phyloP scores from a whole-genome alignment of 2,329 filamentous ascomycete species.

The Graphium sp. region DNA sequence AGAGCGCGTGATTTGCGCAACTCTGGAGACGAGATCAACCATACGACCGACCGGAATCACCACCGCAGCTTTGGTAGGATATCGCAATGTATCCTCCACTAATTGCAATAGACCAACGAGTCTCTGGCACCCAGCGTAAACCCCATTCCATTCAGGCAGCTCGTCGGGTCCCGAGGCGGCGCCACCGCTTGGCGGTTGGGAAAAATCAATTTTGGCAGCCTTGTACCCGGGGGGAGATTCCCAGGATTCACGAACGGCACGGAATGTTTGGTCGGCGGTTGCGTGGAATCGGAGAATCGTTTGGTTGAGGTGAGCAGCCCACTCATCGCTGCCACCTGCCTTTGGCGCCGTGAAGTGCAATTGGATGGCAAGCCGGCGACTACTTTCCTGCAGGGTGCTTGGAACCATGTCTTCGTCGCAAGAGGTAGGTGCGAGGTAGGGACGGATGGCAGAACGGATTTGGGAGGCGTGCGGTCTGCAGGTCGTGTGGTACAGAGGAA shows the following conservation, averaged over 20 bases:
- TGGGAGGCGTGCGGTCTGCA: constrained; percentile 62
- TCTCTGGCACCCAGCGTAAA: constrained; percentile 57
- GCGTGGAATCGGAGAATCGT: constrained; percentile 49
- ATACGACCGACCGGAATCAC: constrained; percentile 50
- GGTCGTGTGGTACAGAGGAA: constrained; percentile 70
- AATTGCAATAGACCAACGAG: constrained; percentile 48
- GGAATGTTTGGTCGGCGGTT: constrained; percentile 61
- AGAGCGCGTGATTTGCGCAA: constrained; percentile 48
- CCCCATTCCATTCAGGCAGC: constrained; percentile 55
- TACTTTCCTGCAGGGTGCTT: constrained; percentile 32
- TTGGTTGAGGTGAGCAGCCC: constrained; percentile 48
- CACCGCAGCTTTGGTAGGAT: constrained; percentile 47
- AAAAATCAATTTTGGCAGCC: constrained; percentile 22
- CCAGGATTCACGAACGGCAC: constrained; percentile 69
- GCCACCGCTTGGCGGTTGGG: constrained; percentile 29
- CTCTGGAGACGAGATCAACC: constrained; percentile 50
- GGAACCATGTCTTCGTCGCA: constrained; percentile 31
- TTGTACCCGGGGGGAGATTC: constrained; percentile 42
- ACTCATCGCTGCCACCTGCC: constrained; percentile 60
- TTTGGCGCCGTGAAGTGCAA: constrained; percentile 72
- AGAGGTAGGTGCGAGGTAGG: constrained; percentile 47
- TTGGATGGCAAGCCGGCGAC: constrained; percentile 50
- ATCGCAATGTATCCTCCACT: constrained; percentile 44
- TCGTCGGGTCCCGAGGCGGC: constrained; percentile 22
- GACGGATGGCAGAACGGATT: constrained; percentile 41